Evolutionary conservation across 257 asterid species (phyloP).

Genomic region (Misopates orontium): DNA sequence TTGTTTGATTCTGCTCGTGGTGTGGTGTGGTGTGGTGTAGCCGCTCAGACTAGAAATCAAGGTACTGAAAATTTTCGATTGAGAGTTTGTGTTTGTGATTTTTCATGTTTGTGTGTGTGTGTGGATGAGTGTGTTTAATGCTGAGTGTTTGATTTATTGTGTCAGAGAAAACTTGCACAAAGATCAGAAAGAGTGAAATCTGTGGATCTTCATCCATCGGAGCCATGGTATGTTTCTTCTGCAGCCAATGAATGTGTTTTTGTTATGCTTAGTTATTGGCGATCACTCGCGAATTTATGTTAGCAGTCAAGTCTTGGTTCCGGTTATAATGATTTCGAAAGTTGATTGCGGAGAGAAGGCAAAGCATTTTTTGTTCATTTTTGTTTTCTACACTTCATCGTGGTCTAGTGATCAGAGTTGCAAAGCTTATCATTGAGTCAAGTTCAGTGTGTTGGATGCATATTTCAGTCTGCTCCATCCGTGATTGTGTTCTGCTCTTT

Average conservation of each 20-base stretch:
- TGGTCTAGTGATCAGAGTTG: not conserved
- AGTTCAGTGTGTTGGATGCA: conserved; percentile 6
- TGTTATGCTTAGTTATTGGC: not conserved
- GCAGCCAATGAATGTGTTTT: not conserved
- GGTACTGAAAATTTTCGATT: conserved; percentile 33
- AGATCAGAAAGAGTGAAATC: conserved; percentile 73
- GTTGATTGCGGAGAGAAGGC: conserved; percentile 4
- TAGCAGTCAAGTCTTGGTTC: conserved; percentile 15
- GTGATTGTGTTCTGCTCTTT: conserved; percentile 12
- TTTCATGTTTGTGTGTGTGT: conserved; percentile 13
- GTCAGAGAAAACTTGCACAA: conserved; percentile 64
- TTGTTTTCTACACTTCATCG: conserved; percentile 1
- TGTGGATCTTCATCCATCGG: conserved; percentile 70
- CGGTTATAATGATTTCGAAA: not conserved
- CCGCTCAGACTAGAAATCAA: conserved; percentile 62
- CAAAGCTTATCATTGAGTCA: conserved; percentile 1
- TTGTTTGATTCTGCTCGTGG: conserved; percentile 23
- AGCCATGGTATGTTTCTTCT: conserved; percentile 56
- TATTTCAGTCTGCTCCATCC: conserved; percentile 15
- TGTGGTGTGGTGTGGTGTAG: conserved; percentile 38
- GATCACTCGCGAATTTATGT: conserved; percentile 8
- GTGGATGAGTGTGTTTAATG: conserved; percentile 21
- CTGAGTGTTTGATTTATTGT: conserved; percentile 30
- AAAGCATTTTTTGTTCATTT: not conserved
- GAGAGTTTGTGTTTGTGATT: not conserved